phyloP scores from a whole-genome alignment of 225 moss, liverwort and hornwort genomes.

The Pleurozium schreberi region DNA sequence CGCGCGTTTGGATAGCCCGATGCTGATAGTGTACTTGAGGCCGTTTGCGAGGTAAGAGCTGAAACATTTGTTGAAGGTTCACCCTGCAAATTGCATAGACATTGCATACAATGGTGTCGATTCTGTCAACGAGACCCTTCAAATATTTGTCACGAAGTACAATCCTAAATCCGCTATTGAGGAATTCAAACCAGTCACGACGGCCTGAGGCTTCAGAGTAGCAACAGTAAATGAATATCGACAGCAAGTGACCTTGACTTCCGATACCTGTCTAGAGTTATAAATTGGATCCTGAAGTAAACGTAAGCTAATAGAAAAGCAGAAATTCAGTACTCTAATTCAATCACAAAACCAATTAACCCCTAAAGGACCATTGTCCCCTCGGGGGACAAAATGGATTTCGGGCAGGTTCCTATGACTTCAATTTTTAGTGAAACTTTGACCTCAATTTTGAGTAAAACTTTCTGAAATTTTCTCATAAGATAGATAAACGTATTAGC shows the following conservation, averaged over 20 bases:
- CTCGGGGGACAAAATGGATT: too few species aligned
- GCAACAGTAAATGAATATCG: background rate
- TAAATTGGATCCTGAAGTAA: background rate
- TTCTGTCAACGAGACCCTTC: background rate
- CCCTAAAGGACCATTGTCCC: too few species aligned
- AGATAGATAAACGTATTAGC: too few species aligned
- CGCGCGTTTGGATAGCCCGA: constrained; percentile 54
- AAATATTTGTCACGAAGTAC: background rate
- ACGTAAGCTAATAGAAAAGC: background rate
- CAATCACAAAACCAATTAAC: background rate
- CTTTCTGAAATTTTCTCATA: too few species aligned
- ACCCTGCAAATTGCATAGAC: constrained; percentile 6
- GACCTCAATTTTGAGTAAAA: too few species aligned
- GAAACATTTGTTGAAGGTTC: constrained; percentile 42
- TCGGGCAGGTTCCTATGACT: too few species aligned
- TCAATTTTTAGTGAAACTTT: too few species aligned
- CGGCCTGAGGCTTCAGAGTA: background rate
- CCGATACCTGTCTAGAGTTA: background rate
- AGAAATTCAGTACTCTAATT: background rate
- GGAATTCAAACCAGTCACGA: background rate
- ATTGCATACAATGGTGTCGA: background rate
- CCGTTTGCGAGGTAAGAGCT: constrained; percentile 57
- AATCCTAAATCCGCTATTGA: background rate
- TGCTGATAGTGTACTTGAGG: constrained; percentile 59
- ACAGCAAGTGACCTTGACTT: background rate